Evolutionary conservation across 2,329 filamentous ascomycete species (phyloP).

Genomic region (Neopestalotiopsis clavispora): DNA sequence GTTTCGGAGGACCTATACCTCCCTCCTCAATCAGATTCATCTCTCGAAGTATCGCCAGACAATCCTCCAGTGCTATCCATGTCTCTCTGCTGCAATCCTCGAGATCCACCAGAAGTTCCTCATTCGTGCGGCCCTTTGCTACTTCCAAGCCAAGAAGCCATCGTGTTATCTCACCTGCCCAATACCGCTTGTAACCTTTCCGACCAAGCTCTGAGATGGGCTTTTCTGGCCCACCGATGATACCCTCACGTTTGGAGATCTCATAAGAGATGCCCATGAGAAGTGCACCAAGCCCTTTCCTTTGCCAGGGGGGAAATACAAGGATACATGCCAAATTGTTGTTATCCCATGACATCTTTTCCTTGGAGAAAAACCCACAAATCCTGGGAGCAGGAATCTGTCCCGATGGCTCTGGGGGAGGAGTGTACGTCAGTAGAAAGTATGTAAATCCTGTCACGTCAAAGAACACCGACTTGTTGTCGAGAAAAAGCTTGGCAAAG

Average conservation of each 20-base stretch:
- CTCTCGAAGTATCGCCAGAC: conserved; percentile 75
- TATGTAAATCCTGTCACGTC: conserved; percentile 94
- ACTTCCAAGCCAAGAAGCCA: conserved; percentile 57
- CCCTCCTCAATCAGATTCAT: conserved; percentile 75
- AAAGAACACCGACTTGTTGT: conserved; percentile 98
- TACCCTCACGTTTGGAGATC: conserved; percentile 80
- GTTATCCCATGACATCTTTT: conserved; percentile 98
- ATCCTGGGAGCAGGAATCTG: conserved; percentile 54
- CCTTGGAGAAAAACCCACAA: conserved; percentile 97
- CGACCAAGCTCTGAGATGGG: conserved; percentile 86
- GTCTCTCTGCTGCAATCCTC: conserved; percentile 76
- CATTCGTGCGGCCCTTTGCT: conserved; percentile 17
- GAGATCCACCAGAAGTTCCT: conserved; percentile 64
- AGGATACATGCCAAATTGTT: conserved; percentile 98
- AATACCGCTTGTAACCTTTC: conserved; percentile 83
- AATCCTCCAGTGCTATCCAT: conserved; percentile 86
- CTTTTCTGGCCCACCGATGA: conserved; percentile 91
- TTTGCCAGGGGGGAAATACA: conserved; percentile 94
- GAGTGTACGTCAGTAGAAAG: conserved; percentile 83
- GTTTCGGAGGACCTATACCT: conserved; percentile 50
- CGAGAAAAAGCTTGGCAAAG: conserved; percentile 95
- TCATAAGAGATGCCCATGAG: conserved; percentile 95
- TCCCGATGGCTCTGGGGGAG: conserved; percentile 38
- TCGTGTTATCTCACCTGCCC: conserved; percentile 83
- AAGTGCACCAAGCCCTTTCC: conserved; percentile 83